Evolutionary conservation across 768 basidiomycete genomes (phyloP), one percentile per base, ranked within the genome.

Genomic region (Suillus fuscotomentosus): DNA sequence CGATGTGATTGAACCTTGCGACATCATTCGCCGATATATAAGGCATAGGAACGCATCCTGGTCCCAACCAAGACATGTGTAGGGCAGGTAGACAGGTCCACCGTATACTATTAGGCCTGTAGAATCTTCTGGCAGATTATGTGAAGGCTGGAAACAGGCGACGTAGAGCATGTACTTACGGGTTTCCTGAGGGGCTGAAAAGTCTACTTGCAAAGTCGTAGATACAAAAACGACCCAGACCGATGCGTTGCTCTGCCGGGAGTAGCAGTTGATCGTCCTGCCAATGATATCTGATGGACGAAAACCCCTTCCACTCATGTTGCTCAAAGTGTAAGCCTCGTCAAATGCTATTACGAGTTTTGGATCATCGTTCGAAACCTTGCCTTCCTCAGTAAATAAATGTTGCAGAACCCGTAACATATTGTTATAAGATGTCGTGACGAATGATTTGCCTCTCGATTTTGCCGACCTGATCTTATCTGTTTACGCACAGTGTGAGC

Each of bases 11-110:
- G 24, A 61, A 51, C 22, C 27, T 27, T 17, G 51, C 64, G 3
- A 61, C 51, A 11, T 60, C 41, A 15, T 48, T 54, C 7, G 64
- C 64, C 13, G 41, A 7, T 31, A 61, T 53, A 11, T 10, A 38
- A 10, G 31, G 20, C 24, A 65, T 22, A 39, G 22, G 8, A 8
- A 38, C 60, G 60, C 64, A 38, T 24, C 9, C 48, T 65, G 64
- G 41, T 65, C 60, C 64, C 64, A 65, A 34, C 64, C 64, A n/a
- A 65, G 60, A 20, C 45, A 51, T 15, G 24, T 45, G 42, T 31
- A 65, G 43, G 64, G 51, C 3, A 43, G 31, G 24, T 27, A 65
- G 6, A 61, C 27, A 20, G 61, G 41, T n/a, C 43, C 3, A 2
- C 64, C 64, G 0, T 15, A 51, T 17, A 10, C 36, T 1, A 38